Evolutionary conservation across 1,139 yeast species (phyloP), one percentile per base, ranked within the genome.

Genomic region (Debaryomycetaceae sp.): DNA sequence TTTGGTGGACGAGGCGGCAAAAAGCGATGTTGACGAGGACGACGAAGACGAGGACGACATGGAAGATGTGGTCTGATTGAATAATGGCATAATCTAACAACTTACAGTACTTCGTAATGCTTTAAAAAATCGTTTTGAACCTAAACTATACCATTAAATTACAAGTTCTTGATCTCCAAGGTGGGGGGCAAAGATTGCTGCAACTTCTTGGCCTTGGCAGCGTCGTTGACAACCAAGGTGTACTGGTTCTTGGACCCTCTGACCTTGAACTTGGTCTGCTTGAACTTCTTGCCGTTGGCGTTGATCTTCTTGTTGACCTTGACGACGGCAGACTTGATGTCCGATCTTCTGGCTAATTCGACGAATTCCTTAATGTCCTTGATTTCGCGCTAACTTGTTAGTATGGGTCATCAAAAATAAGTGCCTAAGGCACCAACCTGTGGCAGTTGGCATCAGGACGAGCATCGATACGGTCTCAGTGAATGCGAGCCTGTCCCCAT

Each of bases 241-340:
- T 91, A 91, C 62, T 86, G 82, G 78, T 84, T 71, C 69, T 77
- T 85, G 51, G 96, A 61, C 68, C 96, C 96, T 79, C 98, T 86
- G 62, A 91, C 88, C 86, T 93, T 91, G 91, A 91, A 91, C 76
- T 91, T 91, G 77, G 96, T 88, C 73, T 83, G 89, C 73, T 83
- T 82, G 78, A 78, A 75, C 55, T 74, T 73, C 76, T 82, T 82
- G 68, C 94, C 95, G 74, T 78, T 78, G 51, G 83, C 75, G 72
- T 79, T 80, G 59, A 79, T 54, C 77, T 86, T 86, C 74, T 80
- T 72, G 89, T 88, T 85, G 65, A 77, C 75, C 77, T 83, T 85
- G 73, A 86, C 81, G 64, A 89, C 82, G 56, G 95, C 96, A 47
- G 84, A 71, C 73, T 79, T 79, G 66, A 91, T 89, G 78, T 89